Base-by-base conservation (phyloP, 1,139 yeast species). In the Zygosaccharomyces pseudobailii region DNA sequence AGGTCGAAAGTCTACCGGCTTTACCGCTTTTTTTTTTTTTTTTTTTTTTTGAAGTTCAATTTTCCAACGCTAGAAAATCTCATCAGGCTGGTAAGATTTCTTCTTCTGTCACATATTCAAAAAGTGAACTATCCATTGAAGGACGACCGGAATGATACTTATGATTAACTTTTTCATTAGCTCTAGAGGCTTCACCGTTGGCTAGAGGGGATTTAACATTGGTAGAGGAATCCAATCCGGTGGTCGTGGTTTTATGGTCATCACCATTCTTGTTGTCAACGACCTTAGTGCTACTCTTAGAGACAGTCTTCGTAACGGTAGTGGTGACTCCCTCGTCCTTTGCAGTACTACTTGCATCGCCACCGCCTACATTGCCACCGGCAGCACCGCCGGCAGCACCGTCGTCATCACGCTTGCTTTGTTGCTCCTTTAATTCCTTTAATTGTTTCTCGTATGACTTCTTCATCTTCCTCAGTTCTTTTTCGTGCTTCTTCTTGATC, bases 71-170 rank as follows among this genome's bases (percentile, higher is more conserved):
- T 13, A 33, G 33, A 20, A 19, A 31, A 8, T 5, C 6, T 13
- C 19, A 31, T 38, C 30, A 45, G 25, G 42, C 48, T 45, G 47
- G 50, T 43, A 54, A 36, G 22, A 59, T 44, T 43, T 61, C 66
- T 45, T 59, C 64, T 36, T 58, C 64, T 9, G 63, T 57, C 30
- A 52, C 60, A 40, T 56, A 56, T 28, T 62, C 63, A 32, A 52
- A 62, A 32, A 58, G 40, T 5, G 65, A 60, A 39, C 54, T 48
- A 22, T 55, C 53, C 21, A 43, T 37, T 5, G 45, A 40, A 25
- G 45, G 39, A 19, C 23, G 17, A 20, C 33, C 33, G 6, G 42
- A 17, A 32, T 36, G 3, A n/a, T n/a, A 17, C 22, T 42, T 36
- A 10, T 20, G 19, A 20, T 10, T 30, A n/a, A 8, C 24, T 17